A percentile compares a stretch with the other conserved stretches of the same genome.
These are phyloP conservation scores for Tylopilus sp. DNA, from an alignment of 768 basidiomycete species.

Conservation along the genomic window DNA sequence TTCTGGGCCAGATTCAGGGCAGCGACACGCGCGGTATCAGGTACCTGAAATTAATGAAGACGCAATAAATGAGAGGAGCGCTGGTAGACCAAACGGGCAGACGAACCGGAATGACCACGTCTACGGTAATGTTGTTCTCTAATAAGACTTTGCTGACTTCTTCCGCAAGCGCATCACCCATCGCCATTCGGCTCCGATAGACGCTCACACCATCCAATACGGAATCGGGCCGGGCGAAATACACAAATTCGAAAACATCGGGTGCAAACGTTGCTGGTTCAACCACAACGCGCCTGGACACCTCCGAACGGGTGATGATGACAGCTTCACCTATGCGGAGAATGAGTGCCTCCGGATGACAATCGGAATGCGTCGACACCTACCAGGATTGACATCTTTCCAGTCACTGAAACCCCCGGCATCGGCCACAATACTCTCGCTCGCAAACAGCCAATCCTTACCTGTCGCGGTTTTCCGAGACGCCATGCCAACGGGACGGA, in stretches of 20 bases:
- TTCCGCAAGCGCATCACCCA: constrained; percentile 93
- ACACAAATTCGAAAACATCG: constrained; percentile 98
- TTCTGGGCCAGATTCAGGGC: constrained; percentile 94
- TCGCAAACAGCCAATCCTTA: constrained; percentile 86
- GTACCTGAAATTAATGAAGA: constrained; percentile 52
- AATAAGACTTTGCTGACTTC: constrained; percentile 76
- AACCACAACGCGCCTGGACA: constrained; percentile 73
- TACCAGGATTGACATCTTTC: constrained; percentile 91
- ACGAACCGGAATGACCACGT: constrained; percentile 92
- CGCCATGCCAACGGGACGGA: constrained; percentile 88
- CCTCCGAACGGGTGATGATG: constrained; percentile 82
- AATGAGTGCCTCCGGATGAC: constrained; percentile 1
- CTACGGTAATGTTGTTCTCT: constrained; percentile 67
- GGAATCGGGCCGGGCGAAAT: constrained; percentile 96
- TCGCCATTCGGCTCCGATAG: constrained; percentile 97
- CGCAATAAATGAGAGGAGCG: background rate
- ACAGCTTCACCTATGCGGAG: constrained; percentile 76
- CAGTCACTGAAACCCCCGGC: constrained; percentile 88
- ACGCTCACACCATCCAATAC: constrained; percentile 97
- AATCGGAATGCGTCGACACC: constrained; percentile 15
- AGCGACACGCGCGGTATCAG: constrained; percentile 95
- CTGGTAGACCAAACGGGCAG: background rate
- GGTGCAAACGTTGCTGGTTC: constrained; percentile 80
- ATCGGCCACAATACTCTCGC: constrained; percentile 96
- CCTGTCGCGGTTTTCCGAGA: constrained; percentile 56